A percentile compares a stretch with the other conserved stretches of the same genome.
phyloP scores from a whole-genome alignment of 163 green algal species.

The Dunaliella salina region DNA sequence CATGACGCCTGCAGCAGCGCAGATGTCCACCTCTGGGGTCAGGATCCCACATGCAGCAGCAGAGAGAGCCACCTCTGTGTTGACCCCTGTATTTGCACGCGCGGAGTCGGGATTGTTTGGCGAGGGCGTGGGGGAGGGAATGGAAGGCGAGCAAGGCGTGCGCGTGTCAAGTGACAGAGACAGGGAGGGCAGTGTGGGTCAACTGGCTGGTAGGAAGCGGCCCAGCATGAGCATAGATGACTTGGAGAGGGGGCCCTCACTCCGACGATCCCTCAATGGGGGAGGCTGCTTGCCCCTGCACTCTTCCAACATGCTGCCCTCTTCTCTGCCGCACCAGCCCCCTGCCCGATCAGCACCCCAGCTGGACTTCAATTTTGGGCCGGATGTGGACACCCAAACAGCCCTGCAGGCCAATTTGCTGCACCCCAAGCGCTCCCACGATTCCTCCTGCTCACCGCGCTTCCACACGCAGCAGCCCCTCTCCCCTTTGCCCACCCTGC shows the following conservation, averaged over 20 bases:
- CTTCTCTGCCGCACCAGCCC: background rate
- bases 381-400: background rate
- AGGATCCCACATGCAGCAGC: too few relatives aligned
- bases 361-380: background rate
- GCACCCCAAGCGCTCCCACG: background rate
- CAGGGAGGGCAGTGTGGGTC: background rate
- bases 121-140: background rate
- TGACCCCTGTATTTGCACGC: too few relatives aligned
- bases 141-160: too few relatives aligned
- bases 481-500: background rate
- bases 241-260: background rate
- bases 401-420: background rate
- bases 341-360: background rate
- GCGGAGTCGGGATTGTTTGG: background rate
- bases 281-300: background rate
- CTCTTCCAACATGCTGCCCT: background rate
- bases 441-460: background rate
- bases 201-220: background rate
- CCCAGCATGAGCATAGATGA: background rate
- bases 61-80: too few relatives aligned
- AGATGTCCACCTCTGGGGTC: too few relatives aligned
- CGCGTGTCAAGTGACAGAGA: too few relatives aligned
- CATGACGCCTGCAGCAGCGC: too few relatives aligned
- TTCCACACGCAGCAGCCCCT: background rate
- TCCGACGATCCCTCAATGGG: background rate